Evolutionary conservation across 441 rosid species (phyloP).

Genomic region (Erodium moschatum): DNA sequence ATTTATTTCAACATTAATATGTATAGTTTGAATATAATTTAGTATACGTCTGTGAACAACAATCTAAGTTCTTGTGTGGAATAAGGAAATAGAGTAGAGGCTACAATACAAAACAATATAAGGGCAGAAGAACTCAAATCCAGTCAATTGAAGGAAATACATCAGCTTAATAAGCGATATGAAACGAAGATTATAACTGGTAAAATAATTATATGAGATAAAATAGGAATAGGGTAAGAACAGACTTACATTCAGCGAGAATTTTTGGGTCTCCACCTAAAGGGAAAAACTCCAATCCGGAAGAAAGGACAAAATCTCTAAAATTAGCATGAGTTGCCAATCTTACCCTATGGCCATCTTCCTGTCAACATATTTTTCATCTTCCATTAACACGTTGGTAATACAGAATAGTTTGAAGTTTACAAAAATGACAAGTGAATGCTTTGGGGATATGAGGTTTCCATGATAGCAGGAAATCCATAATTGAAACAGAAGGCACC

Average conservation of each 20-base stretch:
- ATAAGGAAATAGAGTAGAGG: too few relatives aligned
- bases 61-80: too few relatives aligned
- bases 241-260: constrained; percentile 49
- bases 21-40: too few relatives aligned
- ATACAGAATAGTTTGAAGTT: background rate
- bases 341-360: constrained; percentile 53
- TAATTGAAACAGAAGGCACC: background rate
- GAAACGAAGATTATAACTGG: background rate
- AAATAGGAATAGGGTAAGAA: background rate
- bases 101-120: too few relatives aligned
- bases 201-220: constrained; percentile 1
- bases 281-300: constrained; percentile 55
- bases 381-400: constrained; percentile 5
- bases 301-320: constrained; percentile 42
- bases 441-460: background rate
- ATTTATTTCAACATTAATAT: too few relatives aligned
- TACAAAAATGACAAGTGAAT: background rate
- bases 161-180: too few relatives aligned
- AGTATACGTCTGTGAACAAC: too few relatives aligned
- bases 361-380: constrained; percentile 30
- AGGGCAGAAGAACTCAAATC: too few relatives aligned
- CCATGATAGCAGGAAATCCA: background rate
- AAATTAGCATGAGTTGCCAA: constrained; percentile 54
- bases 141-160: too few relatives aligned
- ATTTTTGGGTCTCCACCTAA: constrained; percentile 58